Evolutionary conservation across 352 stramenopile genomes (phyloP), one percentile per base, ranked within the genome.

Genomic region (Globisporangium heterothallicum): DNA sequence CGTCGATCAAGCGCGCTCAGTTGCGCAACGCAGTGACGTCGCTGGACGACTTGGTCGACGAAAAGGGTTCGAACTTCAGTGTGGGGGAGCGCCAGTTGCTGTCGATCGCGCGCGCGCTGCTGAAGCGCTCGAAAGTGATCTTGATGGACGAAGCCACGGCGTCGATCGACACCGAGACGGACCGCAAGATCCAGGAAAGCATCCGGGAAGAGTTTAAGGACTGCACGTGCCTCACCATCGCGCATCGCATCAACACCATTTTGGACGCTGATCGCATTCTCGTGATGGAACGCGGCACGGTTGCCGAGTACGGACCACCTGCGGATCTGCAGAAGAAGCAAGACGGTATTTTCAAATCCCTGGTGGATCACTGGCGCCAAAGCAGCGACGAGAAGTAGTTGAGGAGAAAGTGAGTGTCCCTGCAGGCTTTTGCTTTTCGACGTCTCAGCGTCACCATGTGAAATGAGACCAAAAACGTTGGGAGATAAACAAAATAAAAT

Each of bases 71-170:
- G 5, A 99, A 99, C 66, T 97, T 98, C 41, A 93, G 68, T 51
- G 88, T 98, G 19, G 97, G 97, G 4, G 90, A 99, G 64, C 73
- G 95, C 12, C 96, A 99, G 66, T 61, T 99, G 25, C 56, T 99
- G 3, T 98, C 92, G 55, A 88, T 99, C 53, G 96, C 88, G 41
- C 74, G 97, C 38, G 96, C 96, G 12, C 61, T 99, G 44, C 71
- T 99, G 1, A 83, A 86, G 34, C 78, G 95, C 21, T 92, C 88
- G 29, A 60, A 64, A 6, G 94, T 99, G 29, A 83, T 99, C 30
- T 63, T 99, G 2, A 97, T 99, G 82, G 97, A 99, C 59, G 97
- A 99, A 68, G 96, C 96, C 6, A 99, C 96, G 8, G 88, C 88
- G 14, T 94, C 83, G 8, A 94, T 96, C 36, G 88, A 96, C 58